Base-by-base conservation (phyloP, 129 eudicot species). In the Apium graveolens region DNA sequence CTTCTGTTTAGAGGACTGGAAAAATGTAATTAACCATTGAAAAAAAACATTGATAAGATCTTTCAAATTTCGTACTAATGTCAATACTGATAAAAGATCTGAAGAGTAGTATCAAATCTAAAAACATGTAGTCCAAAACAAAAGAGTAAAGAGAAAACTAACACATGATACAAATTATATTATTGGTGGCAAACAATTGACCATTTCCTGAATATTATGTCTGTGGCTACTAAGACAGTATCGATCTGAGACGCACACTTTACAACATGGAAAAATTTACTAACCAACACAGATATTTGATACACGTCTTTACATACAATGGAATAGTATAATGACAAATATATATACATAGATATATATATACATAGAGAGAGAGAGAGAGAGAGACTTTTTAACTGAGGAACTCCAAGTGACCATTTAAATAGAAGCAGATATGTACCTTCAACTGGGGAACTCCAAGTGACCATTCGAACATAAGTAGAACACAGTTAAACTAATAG, bases 331-430 rank as follows among this genome's bases (percentile, higher is more conserved):
- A 38, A 38, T 38, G 41, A 38, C 41, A 38, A 3, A n/a, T n/a
- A n/a, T n/a, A n/a, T n/a, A n/a, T n/a, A n/a, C n/a, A n/a, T n/a
- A n/a, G n/a, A n/a, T n/a, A n/a, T n/a, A n/a, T n/a, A n/a, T n/a
- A n/a, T n/a, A n/a, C n/a, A n/a, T n/a, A n/a, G 60, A 20, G 26
- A 51, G 60, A 51, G 26, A 51, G 60, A 20, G 60, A 51, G 60
- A 51, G 60, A 20, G 60, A 51, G 26, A 5, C n/a, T n/a, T n/a
- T n/a, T n/a, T 39, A 9, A 39, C 37, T 35, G 37, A 35, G 37
- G 37, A 45, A 46, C 78, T 48, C 63, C 63, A 57, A 57, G 49
- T 53, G 80, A 60, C 80, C 80, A 29, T 14, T 55, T 10, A 62
- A 77, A 38, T n/a, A 38, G 60, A 60, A 57, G 29, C 3, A 45